Base-by-base conservation (phyloP, 129 eudicot species). In the Mikania micrantha region DNA sequence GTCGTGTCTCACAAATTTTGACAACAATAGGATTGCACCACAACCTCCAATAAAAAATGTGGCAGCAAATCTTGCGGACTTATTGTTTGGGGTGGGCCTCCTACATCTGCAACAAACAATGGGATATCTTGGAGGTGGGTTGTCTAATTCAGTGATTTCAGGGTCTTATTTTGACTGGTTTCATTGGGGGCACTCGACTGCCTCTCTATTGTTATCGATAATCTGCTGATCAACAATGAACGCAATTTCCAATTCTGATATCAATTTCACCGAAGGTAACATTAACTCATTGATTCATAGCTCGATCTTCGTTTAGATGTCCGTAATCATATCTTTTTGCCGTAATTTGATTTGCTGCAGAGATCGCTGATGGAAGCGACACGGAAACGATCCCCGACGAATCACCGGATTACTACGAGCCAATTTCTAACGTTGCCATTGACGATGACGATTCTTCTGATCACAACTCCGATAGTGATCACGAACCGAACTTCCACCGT, bases 331-430 rank as follows among this genome's bases (percentile, higher is more conserved):
- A 22, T 44, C 3, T 1, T 7, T 60, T 11, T 40, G 9, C 3
- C 0, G 4, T 10, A 17, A 42, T 11, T 35, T 29, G 16, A 25
- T 21, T 24, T 54, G 27, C 52, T 53, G 64, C 79, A 83, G 96
- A 85, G 17, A 81, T 80, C 87, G 81, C 76, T 44, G 78, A 75
- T 52, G 95, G 84, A n/a, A 88, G 87, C 73, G 95, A 88, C 66
- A 82, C 98, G 29, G 98, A 84, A 35, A 65, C 91, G 8, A 75
- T 71, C 64, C 56, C 80, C 69, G 91, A 89, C 41, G 98, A 80
- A 4, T 75, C 84, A 19, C 84, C 82, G 28, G 98, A 88, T 9
- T 86, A 82, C 67, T 92, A 92, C 73, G 83, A 84, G 70, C 96
- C 95, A 22, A 84, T 88, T 1, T 64, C 90, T 11, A 56, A 79